A percentile compares a stretch with the other conserved stretches of the same genome.
Conservation (phyloP, 768 basidiomycete genomes). For the Leccinum pellstonianum region DNA sequence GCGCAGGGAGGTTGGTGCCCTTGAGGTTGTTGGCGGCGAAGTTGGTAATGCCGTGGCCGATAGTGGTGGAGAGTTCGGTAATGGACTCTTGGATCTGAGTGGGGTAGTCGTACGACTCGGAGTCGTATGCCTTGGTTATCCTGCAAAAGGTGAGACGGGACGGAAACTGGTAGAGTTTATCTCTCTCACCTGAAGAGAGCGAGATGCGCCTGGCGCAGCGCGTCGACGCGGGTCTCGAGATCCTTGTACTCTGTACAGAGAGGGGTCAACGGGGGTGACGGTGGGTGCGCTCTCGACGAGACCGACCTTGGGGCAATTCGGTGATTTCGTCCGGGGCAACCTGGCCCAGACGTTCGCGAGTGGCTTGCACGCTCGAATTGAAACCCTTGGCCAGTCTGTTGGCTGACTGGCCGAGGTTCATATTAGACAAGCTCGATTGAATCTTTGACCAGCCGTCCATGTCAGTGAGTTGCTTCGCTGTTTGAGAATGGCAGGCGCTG, state of each 20-base stretch:
- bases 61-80: conserved; percentile 64
- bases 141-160: conserved; percentile 35
- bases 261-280: not conserved
- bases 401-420: conserved; percentile 76
- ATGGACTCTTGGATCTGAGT: conserved; percentile 84
- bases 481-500: not conserved
- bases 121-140: conserved; percentile 86
- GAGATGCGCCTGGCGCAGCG: conserved; percentile 76
- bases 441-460: conserved; percentile 67
- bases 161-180: too few relatives aligned
- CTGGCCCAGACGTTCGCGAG: conserved; percentile 86
- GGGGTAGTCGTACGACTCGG: conserved; percentile 88
- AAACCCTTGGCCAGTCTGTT: conserved; percentile 77
- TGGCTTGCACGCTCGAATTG: conserved; percentile 81
- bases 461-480: not conserved
- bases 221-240: conserved; percentile 93
- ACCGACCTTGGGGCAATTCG: conserved; percentile 83
- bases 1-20: conserved; percentile 82
- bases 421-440: conserved; percentile 53
- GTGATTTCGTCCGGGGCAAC: conserved; percentile 92
- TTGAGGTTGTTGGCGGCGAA: conserved; percentile 89
- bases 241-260: conserved; percentile 84
- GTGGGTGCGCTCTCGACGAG: not conserved
- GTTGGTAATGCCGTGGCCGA: conserved; percentile 73
- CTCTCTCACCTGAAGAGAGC: conserved; percentile 67